These are phyloP conservation scores for Linnemannia exigua DNA, from an alignment of 192 early-diverging fungal species.

Conservation along the genomic window DNA sequence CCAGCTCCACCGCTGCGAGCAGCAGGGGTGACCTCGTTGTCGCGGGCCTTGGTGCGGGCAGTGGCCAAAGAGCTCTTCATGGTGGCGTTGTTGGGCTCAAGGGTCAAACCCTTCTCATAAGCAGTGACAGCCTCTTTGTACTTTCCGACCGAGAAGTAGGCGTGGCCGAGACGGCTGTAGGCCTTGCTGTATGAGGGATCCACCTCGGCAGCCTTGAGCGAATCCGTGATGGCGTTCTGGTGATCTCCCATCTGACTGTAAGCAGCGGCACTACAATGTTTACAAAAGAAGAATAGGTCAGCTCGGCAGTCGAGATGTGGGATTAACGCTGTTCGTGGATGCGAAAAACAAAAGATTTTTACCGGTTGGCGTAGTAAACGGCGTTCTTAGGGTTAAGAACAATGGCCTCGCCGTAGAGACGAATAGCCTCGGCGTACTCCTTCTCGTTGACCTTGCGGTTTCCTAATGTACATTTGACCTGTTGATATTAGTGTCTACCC, in stretches of 20 bases:
- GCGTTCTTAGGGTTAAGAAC: conserved; percentile 85
- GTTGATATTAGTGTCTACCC: neutral
- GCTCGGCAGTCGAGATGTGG: neutral
- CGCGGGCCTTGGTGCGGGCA: conserved; percentile 71
- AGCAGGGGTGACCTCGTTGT: conserved; percentile 47
- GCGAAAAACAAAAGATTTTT: neutral
- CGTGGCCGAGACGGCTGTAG: conserved; percentile 93
- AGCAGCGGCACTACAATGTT: conserved; percentile 88
- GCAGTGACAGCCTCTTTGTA: conserved; percentile 89
- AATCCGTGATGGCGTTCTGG: conserved; percentile 89
- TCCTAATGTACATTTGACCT: conserved; percentile 53
- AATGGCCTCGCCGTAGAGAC: conserved; percentile 94
- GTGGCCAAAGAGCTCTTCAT: conserved; percentile 83
- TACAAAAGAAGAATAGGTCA: neutral
- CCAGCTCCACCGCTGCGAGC: conserved; percentile 53
- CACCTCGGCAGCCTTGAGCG: conserved; percentile 84
- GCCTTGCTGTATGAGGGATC: conserved; percentile 95
- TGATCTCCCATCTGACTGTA: conserved; percentile 92
- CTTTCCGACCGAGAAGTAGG: conserved; percentile 90
- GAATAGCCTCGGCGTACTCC: conserved; percentile 88
- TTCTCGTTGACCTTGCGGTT: conserved; percentile 90
- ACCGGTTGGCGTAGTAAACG: conserved; percentile 98
- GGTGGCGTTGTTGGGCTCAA: conserved; percentile 86
- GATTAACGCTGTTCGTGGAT: neutral
- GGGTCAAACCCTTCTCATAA: conserved; percentile 89